Conservation (phyloP, 441 rosid genomes). For the Manihot esculenta region DNA sequence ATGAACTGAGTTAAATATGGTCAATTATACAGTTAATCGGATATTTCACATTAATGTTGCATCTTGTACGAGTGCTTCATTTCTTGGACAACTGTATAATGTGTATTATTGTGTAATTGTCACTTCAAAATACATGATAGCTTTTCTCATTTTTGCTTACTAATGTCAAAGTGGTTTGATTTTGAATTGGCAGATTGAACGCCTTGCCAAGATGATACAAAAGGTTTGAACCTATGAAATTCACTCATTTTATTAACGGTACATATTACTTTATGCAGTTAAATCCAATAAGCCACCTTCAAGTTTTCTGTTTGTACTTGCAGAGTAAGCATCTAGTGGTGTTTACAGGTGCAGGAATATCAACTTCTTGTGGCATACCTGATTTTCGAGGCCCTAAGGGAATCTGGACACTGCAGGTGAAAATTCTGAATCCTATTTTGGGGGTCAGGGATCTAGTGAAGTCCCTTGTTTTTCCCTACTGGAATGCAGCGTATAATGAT, state of each 20-base stretch:
- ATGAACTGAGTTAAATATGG: not conserved
- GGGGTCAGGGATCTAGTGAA: not conserved
- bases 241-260: slow-evolving; percentile 11
- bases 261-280: not conserved
- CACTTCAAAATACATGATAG: not conserved
- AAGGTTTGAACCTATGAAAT: slow-evolving; percentile 49
- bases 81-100: not conserved
- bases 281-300: slow-evolving; percentile 21
- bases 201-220: slow-evolving; percentile 70
- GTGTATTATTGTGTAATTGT: not conserved
- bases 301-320: slow-evolving; percentile 45
- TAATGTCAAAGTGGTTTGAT: slow-evolving; percentile 26
- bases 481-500: not conserved
- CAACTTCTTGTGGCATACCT: slow-evolving; percentile 97
- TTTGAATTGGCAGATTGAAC: slow-evolving; percentile 62
- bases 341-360: slow-evolving; percentile 97
- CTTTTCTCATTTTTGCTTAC: slow-evolving; percentile 19
- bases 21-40: not conserved
- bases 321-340: slow-evolving; percentile 98
- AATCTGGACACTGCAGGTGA: slow-evolving; percentile 95
- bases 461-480: slow-evolving; percentile 7
- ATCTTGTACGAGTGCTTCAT: not conserved
- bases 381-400: slow-evolving; percentile 97
- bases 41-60: not conserved
- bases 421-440: slow-evolving; percentile 16